Evolutionary conservation across 2,329 filamentous ascomycete genomes (phyloP), one percentile per base, ranked within the genome.

Genomic region (Clonostachys rhizophaga): DNA sequence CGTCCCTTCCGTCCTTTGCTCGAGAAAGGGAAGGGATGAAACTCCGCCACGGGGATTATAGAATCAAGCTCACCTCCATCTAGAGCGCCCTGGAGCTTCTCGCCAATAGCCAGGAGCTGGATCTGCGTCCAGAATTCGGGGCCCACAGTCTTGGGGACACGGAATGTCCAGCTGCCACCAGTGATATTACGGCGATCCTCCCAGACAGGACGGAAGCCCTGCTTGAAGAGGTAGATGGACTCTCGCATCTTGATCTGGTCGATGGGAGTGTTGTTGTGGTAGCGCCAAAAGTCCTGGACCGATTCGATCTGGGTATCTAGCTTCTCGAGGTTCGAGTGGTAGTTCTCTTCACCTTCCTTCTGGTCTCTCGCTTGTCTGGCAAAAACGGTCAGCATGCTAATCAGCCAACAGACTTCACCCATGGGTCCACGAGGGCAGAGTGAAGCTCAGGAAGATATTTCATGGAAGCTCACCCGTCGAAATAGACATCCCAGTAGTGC

Each of bases 161-260:
- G 84, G 68, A 97, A 95, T 18, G 90, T 95, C 90, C 90, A 96
- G 63, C 87, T 87, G 44, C 92, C 92, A 45, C 92, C 92, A 51
- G 84, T 78, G 50, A 86, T 75, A 68, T 96, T 96, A 58, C 94
- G 84, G 39, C 88, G 81, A 63, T 97, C 92, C 69, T 91, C 87
- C 87, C 87, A 91, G 55, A 90, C 72, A 48, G 87, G 87, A 52
- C 79, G 79, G 66, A 89, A 89, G 35, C 87, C 87, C 52, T 81
- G 75, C 66, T 90, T 90, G 75, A 91, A 91, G 54, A 91, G 76
- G 63, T 91, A 89, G 54, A 91, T 79, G 42, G 83, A 86, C 68
- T 91, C 86, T 58, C 86, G 83, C 73, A 87, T 83, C 66, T 85
- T 85, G 66, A 91, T 83, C 63, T 84, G 79, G 49, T 85, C 79